A percentile compares a stretch with the other conserved stretches of the same genome.
phyloP scores from a whole-genome alignment of 441 rosid genomes.

The Codiaeum variegatum region DNA sequence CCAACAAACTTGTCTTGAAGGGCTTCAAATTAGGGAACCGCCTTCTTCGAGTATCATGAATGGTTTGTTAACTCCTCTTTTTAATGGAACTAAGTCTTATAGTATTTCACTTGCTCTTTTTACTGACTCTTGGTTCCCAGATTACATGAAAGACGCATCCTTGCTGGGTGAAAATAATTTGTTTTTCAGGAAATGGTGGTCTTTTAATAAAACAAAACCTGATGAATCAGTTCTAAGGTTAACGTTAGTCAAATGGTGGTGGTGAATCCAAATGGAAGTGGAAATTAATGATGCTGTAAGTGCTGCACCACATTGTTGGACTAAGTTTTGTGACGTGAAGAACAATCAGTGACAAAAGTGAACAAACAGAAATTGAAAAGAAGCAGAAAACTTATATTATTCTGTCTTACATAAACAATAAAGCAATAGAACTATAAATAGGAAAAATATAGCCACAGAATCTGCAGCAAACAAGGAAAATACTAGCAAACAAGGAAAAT shows the following conservation, averaged over 20 bases:
- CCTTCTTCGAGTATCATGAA: conserved; percentile 18
- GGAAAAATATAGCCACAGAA: too few species aligned
- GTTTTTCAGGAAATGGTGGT: too few species aligned
- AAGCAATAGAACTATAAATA: too few species aligned
- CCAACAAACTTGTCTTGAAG: conserved; percentile 51
- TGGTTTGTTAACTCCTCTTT: conserved; percentile 17
- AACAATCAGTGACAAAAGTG: too few species aligned
- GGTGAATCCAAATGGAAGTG: conserved; percentile 38
- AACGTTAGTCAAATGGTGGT: conserved; percentile 39
- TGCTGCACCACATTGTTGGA: too few species aligned
- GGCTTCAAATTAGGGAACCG: conserved; percentile 21
- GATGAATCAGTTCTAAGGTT: conserved; percentile 21
- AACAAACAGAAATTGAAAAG: too few species aligned
- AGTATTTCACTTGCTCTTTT: conserved; percentile 48
- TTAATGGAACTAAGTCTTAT: conserved; percentile 31
- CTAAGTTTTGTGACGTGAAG: too few species aligned
- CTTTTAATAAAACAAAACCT: conserved; percentile 40
- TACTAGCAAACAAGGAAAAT: too few species aligned
- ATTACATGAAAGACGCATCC: not conserved
- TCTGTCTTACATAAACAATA: too few species aligned
- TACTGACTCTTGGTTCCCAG: conserved; percentile 7
- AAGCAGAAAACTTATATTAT: too few species aligned
- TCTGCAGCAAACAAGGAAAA: too few species aligned
- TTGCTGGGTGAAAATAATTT: not conserved
- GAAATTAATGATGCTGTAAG: conserved; percentile 45